Evolutionary conservation across 2,329 filamentous ascomycete genomes (phyloP).

Genomic region (Boeremia exigua): DNA sequence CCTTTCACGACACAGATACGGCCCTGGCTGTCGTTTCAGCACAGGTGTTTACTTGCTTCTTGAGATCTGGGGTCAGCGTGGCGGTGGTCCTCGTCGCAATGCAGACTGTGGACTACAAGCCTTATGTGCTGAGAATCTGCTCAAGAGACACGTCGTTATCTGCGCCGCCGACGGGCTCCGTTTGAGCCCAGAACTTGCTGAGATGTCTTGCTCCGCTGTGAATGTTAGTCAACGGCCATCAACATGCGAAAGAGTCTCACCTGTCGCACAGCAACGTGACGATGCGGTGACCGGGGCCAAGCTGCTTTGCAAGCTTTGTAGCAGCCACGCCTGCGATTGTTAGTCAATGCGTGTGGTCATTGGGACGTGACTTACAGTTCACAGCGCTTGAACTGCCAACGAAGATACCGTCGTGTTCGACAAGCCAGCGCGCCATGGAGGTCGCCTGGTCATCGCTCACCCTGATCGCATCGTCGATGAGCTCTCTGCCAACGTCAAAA

Average conservation of each 20-base stretch:
- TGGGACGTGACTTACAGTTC: conserved; percentile 68
- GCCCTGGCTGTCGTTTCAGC: conserved; percentile 11
- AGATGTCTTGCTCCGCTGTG: conserved; percentile 72
- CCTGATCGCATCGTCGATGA: conserved; percentile 88
- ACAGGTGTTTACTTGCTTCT: neutral
- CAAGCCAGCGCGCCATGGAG: conserved; percentile 93
- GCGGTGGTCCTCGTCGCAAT: neutral
- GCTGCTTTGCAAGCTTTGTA: conserved; percentile 68
- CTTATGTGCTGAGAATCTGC: conserved; percentile 56
- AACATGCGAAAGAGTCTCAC: conserved; percentile 21
- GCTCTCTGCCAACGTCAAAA: conserved; percentile 82
- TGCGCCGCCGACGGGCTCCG: conserved; percentile 67
- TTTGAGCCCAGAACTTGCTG: conserved; percentile 82
- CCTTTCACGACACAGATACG: conserved; percentile 17
- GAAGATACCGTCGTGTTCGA: conserved; percentile 95
- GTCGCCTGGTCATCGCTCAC: conserved; percentile 90
- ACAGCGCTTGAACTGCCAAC: conserved; percentile 95
- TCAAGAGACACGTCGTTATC: conserved; percentile 61
- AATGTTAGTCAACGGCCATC: conserved; percentile 16
- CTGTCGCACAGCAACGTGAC: conserved; percentile 84
- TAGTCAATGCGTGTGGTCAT: conserved; percentile 14
- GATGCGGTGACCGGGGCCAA: conserved; percentile 68
- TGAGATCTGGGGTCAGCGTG: too few relatives aligned
- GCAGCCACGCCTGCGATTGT: conserved; percentile 65
- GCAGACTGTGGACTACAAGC: neutral